Evolutionary conservation across 805 yeast species (phyloP), one percentile per base, ranked within the genome.

Genomic region (Geotrichum ghanense): DNA sequence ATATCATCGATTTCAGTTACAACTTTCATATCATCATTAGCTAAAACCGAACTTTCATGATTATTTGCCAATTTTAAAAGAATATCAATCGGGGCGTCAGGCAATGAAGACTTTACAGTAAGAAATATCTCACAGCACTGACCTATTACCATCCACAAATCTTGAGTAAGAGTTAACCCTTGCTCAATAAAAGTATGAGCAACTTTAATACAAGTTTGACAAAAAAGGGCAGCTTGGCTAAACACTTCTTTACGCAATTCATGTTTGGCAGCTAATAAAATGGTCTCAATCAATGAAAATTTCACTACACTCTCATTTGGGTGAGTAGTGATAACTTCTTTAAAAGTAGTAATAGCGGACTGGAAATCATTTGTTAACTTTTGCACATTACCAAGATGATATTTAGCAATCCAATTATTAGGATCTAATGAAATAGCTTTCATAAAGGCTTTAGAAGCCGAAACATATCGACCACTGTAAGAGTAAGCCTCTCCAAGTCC

Each of bases 401-500:
- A 86, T 35, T 66, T 64, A 0, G 84, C 81, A 43, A 76, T 72
- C 81, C 85, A 77, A 45, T 76, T 73, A 1, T 65, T 63, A 0
- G 75, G 71, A 25, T 76, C 74, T 3, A 82, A 53, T 34, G 70
- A 70, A 41, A 77, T 56, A 0, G 89, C 86, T 48, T 78, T 79
- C 24, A 68, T 70, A 55, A 88, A 83, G 1, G 92, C 97, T 61
- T 84, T 88, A 7, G 75, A 70, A 0, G 95, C 86, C 2, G 97
- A 95, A 47, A 85, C 89, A 41, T 81, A 68, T 50, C 95, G 72
- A 1, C 98, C 98, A 61, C 92, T 78, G 22, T 79, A 75, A 46
- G 74, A 69, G 61, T 92, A 92, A 0, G 96, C 90, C 61, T 92
- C 97, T n/a, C 98, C 98, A n/a, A 92, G 68, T 1, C 96, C 96